Conservation (phyloP, 306 rosid genomes). For the Phaseolus lunatus region DNA sequence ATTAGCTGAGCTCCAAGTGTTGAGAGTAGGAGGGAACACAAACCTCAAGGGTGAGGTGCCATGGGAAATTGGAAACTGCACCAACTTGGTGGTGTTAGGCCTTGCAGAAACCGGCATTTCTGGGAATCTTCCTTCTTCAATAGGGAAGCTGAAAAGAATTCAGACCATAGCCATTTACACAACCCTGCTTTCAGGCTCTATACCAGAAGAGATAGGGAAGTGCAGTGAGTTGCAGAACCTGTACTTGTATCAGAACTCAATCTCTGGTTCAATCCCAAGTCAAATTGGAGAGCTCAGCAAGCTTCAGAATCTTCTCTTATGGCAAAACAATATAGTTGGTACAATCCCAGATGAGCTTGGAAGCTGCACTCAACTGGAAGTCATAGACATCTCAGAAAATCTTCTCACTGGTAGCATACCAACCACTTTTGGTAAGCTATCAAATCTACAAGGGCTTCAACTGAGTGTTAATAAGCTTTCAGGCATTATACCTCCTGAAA, state of each 20-base stretch:
- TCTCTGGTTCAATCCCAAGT: conserved; percentile 72
- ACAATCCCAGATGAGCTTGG: conserved; percentile 74
- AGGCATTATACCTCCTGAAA: conserved; percentile 74
- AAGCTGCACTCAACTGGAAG: conserved; percentile 64
- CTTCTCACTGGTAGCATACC: conserved; percentile 81
- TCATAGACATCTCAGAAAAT: conserved; percentile 78
- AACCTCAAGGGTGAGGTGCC: conserved; percentile 75
- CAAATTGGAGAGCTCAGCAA: conserved; percentile 66
- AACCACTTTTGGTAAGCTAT: conserved; percentile 61
- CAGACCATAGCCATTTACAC: conserved; percentile 79
- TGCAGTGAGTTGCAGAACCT: conserved; percentile 77
- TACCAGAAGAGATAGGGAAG: conserved; percentile 91
- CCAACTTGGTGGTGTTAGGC: conserved; percentile 75
- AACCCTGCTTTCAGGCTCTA: conserved; percentile 65
- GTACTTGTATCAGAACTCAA: conserved; percentile 74
- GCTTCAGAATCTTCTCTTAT: conserved; percentile 66
- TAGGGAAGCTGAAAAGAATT: conserved; percentile 66
- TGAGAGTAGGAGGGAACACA: conserved; percentile 85
- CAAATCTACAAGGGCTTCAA: conserved; percentile 76
- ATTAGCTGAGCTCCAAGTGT: conserved; percentile 59
- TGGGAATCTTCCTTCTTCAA: conserved; percentile 75
- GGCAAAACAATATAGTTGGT: conserved; percentile 80
- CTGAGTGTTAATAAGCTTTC: conserved; percentile 78
- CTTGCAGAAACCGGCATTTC: conserved; percentile 84
- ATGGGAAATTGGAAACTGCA: conserved; percentile 86